Base-by-base conservation (phyloP, 495 filamentous ascomycete genomes). In the Pyrenula massariospora region DNA sequence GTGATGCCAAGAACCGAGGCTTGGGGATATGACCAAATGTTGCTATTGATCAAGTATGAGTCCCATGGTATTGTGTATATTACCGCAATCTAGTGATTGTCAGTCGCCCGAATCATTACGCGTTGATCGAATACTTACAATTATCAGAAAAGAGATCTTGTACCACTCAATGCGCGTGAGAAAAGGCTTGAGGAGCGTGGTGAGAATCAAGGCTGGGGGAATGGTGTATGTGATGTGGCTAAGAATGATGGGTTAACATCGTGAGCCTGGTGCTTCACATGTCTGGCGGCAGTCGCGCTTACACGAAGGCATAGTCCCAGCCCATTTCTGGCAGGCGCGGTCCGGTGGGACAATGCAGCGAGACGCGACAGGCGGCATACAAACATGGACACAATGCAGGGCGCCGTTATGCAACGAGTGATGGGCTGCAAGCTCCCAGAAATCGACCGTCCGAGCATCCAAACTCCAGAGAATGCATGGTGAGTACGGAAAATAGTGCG, bases 211-310 rank as follows among this genome's bases (percentile, higher is more conserved):
- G 2, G 81, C 82, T 2, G 78, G 73, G 3, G 84, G 84, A 54
- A 87, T 79, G 20, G 82, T 88, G 67, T 83, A 88, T 57, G 75
- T 80, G 55, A 85, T 63, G 69, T 88, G 84, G 54, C 84, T 87
- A 54, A 15, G 24, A 19, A n/a, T n/a, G n/a, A n/a, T n/a, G n/a
- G n/a, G n/a, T n/a, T n/a, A n/a, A n/a, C n/a, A n/a, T n/a, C n/a
- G n/a, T n/a, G n/a, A n/a, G n/a, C n/a, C n/a, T n/a, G n/a, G n/a
- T n/a, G n/a, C n/a, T n/a, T n/a, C n/a, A n/a, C n/a, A n/a, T n/a
- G n/a, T n/a, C n/a, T n/a, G n/a, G n/a, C n/a, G n/a, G n/a, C n/a
- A n/a, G n/a, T n/a, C n/a, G 22, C 20, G 50, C 81, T 69, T 76
- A 85, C 82, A 86, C 82, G 55, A 83, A 67, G 47, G 80, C 79